Conservation (phyloP, 2,329 filamentous ascomycete genomes). For the Arthroderma sp. region DNA sequence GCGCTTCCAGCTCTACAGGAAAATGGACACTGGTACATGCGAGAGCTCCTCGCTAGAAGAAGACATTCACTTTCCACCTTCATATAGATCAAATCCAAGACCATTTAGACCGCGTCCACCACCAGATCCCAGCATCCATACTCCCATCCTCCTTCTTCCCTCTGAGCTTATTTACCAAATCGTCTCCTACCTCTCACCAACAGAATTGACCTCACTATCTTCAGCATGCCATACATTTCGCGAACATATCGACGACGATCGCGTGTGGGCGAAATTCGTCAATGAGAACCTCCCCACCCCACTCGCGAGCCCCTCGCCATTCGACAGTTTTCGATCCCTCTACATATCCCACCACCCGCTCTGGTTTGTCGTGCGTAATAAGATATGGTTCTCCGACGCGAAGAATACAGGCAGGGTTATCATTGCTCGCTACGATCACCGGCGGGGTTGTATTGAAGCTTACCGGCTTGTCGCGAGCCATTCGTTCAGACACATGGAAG, state of each 20-base stretch:
- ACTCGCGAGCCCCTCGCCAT: conserved; percentile 46
- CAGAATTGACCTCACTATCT: conserved; percentile 49
- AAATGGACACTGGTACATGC: no score
- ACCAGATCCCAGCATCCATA: background rate
- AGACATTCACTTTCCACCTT: no score
- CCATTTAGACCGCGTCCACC: no score
- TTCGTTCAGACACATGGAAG: conserved; percentile 39
- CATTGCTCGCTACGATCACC: conserved; percentile 61
- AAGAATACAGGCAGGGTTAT: conserved; percentile 62
- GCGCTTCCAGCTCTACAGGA: no score
- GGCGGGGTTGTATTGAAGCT: conserved; percentile 63
- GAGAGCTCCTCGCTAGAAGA: no score
- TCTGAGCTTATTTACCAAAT: conserved; percentile 64
- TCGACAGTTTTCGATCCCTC: conserved; percentile 53
- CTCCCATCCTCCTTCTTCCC: conserved; percentile 42
- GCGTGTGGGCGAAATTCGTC: conserved; percentile 59
- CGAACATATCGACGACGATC: conserved; percentile 49
- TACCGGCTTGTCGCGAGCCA: conserved; percentile 61
- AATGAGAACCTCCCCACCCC: conserved; percentile 51
- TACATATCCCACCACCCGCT: conserved; percentile 62
- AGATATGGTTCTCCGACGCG: conserved; percentile 74
- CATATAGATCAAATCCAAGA: no score
- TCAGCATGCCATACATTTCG: conserved; percentile 50
- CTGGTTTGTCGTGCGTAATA: conserved; percentile 72
- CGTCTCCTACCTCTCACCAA: conserved; percentile 50